phyloP scores from a whole-genome alignment of 2,329 filamentous ascomycete species.

The Penicillium crustosum region DNA sequence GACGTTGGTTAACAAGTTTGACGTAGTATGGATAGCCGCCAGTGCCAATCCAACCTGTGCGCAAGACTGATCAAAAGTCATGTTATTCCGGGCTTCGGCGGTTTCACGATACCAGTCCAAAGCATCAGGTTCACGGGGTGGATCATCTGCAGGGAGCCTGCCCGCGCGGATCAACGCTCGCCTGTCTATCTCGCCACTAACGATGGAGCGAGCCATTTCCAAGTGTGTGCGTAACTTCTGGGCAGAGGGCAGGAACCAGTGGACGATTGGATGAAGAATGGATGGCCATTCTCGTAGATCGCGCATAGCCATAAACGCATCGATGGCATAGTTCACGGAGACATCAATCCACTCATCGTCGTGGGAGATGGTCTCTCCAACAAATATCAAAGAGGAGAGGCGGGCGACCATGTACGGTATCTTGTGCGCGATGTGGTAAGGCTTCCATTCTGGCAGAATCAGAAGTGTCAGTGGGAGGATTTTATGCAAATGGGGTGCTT shows the following conservation, averaged over 20 bases:
- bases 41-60: conserved; percentile 31
- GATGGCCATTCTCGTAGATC: conserved; percentile 47
- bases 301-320: conserved; percentile 30
- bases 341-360: conserved; percentile 30
- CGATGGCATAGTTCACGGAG: conserved; percentile 27
- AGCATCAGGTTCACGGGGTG: conserved; percentile 23
- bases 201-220: conserved; percentile 38
- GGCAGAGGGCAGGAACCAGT: conserved; percentile 48
- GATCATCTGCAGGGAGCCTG: conserved; percentile 19
- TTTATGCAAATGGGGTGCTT: neutral
- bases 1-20: conserved; percentile 45
- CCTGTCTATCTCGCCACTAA: conserved; percentile 29
- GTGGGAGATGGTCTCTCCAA: conserved; percentile 24
- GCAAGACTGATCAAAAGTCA: conserved; percentile 16
- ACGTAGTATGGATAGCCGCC: conserved; percentile 38
- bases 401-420: conserved; percentile 54
- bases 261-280: conserved; percentile 44
- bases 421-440: conserved; percentile 55
- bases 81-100: conserved; percentile 4
- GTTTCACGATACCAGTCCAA: conserved; percentile 33
- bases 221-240: conserved; percentile 41
- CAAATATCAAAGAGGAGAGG: conserved; percentile 47
- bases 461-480: conserved; percentile 7
- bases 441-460: conserved; percentile 51
- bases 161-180: conserved; percentile 23